Evolutionary conservation across 2,329 filamentous ascomycete genomes (phyloP), one percentile per base, ranked within the genome.

Genomic region (Aspergillus pseudonomiae): DNA sequence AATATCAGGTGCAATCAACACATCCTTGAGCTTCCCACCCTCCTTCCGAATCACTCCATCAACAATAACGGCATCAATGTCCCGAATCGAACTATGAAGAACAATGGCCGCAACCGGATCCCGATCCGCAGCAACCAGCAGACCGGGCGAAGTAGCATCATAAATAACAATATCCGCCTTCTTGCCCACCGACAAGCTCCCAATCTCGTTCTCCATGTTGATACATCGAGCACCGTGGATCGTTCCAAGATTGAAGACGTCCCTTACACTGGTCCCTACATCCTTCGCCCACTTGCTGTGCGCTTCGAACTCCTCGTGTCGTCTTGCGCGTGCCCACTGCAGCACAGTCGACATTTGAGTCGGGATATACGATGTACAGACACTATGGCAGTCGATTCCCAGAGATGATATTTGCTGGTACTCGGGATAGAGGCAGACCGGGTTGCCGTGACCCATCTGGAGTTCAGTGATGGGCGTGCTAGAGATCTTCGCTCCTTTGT

Each of bases 341-440:
- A 77, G 57, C 3, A 67, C 70, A 12, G 72, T 62, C 1, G 72
- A 70, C 56, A 74, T 72, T 53, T 74, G 70, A 16, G 67, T 68
- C 10, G 72, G 55, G 19, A 77, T 71, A 53, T 71, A 70, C 3
- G 62, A 60, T 2, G 72, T 70, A 57, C 71, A 73, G 63, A 71
- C 74, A 39, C 68, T 70, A 63, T 77, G 74, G 54, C 72, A 77
- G 63, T 77, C 75, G 11, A 75, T 65, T 2, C 75, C 75, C 3
- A 77, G 55, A 1, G 72, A 72, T 11, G 57, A 63, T 19, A 68
- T 69, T 4, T 60, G 46, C 1, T 61, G 57, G n/a, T 69, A 64
- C 14, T 64, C 68, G 1, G 67, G 59, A 19, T 66, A 65, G 32
- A 76, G 73, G 9, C 66, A 68, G 48, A 75, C 66, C 26, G 68